Evolutionary conservation across 2,329 filamentous ascomycete genomes (phyloP).

Genomic region (Phymatotrichopsis omnivora): DNA sequence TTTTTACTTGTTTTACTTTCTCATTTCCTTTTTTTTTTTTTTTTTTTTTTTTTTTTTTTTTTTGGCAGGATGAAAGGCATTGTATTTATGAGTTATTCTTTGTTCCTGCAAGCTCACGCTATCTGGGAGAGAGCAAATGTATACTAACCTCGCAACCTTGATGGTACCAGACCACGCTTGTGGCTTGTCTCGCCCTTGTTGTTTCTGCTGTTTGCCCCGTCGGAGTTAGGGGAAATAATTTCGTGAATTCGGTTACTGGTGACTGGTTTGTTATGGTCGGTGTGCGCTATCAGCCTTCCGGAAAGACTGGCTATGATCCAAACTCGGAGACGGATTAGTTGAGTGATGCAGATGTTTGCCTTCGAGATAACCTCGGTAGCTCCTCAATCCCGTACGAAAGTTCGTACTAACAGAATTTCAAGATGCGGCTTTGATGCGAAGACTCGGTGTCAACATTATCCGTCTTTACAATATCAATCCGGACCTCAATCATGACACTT

Average conservation of each 20-base stretch:
- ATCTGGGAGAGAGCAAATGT: too few species aligned
- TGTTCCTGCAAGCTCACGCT: too few species aligned
- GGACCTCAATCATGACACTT: conserved; percentile 63
- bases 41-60: too few species aligned
- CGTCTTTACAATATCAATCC: conserved; percentile 92
- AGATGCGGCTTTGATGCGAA: conserved; percentile 40
- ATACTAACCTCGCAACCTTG: too few species aligned
- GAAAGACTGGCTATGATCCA: conserved; percentile 41
- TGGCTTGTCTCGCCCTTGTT: conserved; percentile 31
- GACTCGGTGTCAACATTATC: conserved; percentile 82
- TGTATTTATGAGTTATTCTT: too few species aligned
- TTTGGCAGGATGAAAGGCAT: too few species aligned
- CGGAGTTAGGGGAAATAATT: conserved; percentile 47
- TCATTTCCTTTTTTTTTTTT: too few species aligned
- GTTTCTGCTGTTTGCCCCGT: conserved; percentile 50
- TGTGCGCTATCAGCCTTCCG: conserved; percentile 57
- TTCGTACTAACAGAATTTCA: conserved; percentile 3
- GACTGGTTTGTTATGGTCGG: conserved; percentile 56
- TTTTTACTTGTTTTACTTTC: too few species aligned
- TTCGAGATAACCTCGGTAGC: conserved; percentile 57
- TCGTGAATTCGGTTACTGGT: conserved; percentile 50
- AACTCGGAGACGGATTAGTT: conserved; percentile 47
- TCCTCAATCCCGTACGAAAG: conserved; percentile 49
- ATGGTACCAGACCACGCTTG: too few species aligned
- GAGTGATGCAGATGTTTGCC: conserved; percentile 48